These are phyloP conservation scores for Malassezia pachydermatis DNA, from an alignment of 1,284 basidiomycete species.

Conservation along the genomic window DNA sequence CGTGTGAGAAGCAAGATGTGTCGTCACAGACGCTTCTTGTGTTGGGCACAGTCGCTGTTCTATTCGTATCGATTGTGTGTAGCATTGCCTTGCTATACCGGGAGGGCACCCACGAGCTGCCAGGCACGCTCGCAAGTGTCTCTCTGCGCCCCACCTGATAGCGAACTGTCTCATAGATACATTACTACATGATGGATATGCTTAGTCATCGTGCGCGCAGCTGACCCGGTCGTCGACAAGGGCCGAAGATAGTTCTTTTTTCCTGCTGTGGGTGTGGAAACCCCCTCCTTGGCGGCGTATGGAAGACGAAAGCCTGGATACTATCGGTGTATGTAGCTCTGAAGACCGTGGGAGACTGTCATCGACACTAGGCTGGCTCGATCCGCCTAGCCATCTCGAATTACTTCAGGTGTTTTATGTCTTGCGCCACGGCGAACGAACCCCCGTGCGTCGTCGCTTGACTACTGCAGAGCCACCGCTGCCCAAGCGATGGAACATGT, in stretches of 20 bases:
- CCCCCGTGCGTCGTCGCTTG: conserved; percentile 39
- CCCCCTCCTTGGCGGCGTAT: too few species aligned
- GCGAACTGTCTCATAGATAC: too few species aligned
- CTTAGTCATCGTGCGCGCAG: neutral
- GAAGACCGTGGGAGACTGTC: conserved; percentile 23
- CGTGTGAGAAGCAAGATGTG: conserved; percentile 42
- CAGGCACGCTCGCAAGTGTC: conserved; percentile 35
- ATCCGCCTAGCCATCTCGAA: conserved; percentile 28
- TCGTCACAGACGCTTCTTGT: conserved; percentile 32
- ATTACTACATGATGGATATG: neutral
- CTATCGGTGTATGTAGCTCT: too few species aligned
- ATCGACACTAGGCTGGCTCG: conserved; percentile 27
- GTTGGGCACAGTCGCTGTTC: conserved; percentile 22
- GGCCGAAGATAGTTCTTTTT: too few species aligned
- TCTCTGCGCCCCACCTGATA: conserved; percentile 18
- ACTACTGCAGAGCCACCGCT: conserved; percentile 28
- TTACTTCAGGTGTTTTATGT: conserved; percentile 40
- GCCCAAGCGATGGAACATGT: conserved; percentile 38
- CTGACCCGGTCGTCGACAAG: too few species aligned
- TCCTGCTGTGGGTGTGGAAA: too few species aligned
- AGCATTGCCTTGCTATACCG: conserved; percentile 28
- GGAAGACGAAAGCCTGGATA: too few species aligned
- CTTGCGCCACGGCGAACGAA: conserved; percentile 42
- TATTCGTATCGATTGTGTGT: conserved; percentile 23
- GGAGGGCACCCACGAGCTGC: conserved; percentile 29